These are phyloP conservation scores for Lactarius hatsudake DNA, from an alignment of 768 basidiomycete genomes.

Conservation along the genomic window DNA sequence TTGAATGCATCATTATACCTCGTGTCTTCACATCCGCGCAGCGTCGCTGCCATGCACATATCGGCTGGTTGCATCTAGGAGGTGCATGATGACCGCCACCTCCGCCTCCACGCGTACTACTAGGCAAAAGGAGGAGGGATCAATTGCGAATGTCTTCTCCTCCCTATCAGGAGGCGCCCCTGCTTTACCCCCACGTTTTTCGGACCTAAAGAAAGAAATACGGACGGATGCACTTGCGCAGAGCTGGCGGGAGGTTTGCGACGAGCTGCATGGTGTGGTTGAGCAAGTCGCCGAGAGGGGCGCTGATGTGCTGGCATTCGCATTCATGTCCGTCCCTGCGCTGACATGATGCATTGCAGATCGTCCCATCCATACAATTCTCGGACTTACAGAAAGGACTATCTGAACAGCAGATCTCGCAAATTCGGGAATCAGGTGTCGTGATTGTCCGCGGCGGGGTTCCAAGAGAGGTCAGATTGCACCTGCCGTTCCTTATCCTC, in stretches of 20 bases:
- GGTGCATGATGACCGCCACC: conserved; percentile 5
- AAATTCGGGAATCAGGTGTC: conserved; percentile 51
- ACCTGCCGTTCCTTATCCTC: not conserved
- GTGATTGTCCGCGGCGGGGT: conserved; percentile 59
- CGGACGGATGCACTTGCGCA: conserved; percentile 45
- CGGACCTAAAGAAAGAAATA: conserved; percentile 55
- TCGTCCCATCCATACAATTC: conserved; percentile 51
- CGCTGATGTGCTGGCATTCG: conserved; percentile 40
- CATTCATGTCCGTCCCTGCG: not conserved
- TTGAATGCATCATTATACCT: not conserved
- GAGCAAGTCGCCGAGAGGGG: conserved; percentile 48
- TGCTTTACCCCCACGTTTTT: conserved; percentile 54
- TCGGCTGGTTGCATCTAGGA: conserved; percentile 1
- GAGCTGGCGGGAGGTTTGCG: conserved; percentile 56
- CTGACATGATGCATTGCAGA: conserved; percentile 34
- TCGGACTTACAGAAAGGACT: conserved; percentile 46
- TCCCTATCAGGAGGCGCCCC: conserved; percentile 41
- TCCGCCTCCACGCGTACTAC: not conserved
- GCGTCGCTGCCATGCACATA: conserved; percentile 2
- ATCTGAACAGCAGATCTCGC: conserved; percentile 42
- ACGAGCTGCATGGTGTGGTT: conserved; percentile 45
- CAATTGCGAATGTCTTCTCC: conserved; percentile 48
- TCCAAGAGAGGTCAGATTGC: conserved; percentile 44
- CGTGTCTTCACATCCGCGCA: not conserved
- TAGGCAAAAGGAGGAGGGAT: conserved; percentile 35